phyloP scores from a whole-genome alignment of 2,329 filamentous ascomycete genomes.

The Microascus cirrosus region DNA sequence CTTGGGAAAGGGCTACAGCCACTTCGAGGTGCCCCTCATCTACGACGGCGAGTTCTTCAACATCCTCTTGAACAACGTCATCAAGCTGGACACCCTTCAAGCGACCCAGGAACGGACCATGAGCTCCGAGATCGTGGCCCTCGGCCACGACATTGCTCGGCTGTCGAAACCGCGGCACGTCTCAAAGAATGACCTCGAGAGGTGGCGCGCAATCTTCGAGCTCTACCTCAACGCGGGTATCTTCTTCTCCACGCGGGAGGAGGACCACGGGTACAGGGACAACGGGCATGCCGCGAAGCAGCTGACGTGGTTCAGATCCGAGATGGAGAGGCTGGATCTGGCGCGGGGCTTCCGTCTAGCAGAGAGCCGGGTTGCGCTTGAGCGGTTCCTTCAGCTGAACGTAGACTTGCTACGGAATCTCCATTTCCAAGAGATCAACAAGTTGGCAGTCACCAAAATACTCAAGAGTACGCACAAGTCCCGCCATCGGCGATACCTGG shows the following conservation, averaged over 20 bases:
- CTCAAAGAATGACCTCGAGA: slow-evolving; percentile 55
- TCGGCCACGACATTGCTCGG: slow-evolving; percentile 54
- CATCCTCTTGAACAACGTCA: slow-evolving; percentile 60
- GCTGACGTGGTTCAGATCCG: slow-evolving; percentile 60
- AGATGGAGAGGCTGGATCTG: slow-evolving; percentile 50
- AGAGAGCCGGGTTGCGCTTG: slow-evolving; percentile 53
- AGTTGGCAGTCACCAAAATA: slow-evolving; percentile 68
- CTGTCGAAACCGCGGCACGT: slow-evolving; percentile 54
- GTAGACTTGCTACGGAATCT: slow-evolving; percentile 65
- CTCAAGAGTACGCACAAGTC: slow-evolving; percentile 55
- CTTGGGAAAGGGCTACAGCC: not conserved
- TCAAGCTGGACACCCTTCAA: slow-evolving; percentile 57
- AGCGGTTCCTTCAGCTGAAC: slow-evolving; percentile 63
- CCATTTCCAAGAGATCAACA: slow-evolving; percentile 77
- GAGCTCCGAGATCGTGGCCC: slow-evolving; percentile 46
- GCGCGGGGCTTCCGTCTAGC: slow-evolving; percentile 52
- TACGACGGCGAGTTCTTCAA: slow-evolving; percentile 75
- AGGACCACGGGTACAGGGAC: slow-evolving; percentile 55
- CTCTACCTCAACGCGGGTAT: slow-evolving; percentile 69
- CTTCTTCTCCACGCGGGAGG: slow-evolving; percentile 71
- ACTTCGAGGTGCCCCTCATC: slow-evolving; percentile 63
- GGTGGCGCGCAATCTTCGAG: slow-evolving; percentile 74
- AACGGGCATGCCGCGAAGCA: slow-evolving; percentile 55
- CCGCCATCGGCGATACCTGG: not conserved
- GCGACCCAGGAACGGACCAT: slow-evolving; percentile 53